These are phyloP conservation scores for Plantago coronopus DNA, from an alignment of 305 asterid species.

Conservation along the genomic window DNA sequence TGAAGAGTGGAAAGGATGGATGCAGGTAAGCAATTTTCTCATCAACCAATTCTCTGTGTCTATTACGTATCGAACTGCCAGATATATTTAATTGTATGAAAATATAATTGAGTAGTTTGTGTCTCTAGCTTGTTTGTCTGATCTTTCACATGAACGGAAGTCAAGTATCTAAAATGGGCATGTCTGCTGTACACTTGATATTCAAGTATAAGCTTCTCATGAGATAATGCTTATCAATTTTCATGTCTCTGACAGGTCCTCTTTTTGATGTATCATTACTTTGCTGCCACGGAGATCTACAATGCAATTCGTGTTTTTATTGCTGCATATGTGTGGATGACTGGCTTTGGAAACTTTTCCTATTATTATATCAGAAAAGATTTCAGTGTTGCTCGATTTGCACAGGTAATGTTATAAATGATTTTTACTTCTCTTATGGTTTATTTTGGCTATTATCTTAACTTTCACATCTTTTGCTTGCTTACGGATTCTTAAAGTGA, in stretches of 20 bases:
- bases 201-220: too few relatives aligned
- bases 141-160: conserved; percentile 1
- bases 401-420: conserved; percentile 60
- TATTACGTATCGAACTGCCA: conserved; percentile 11
- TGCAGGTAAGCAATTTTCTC: conserved; percentile 68
- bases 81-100: conserved; percentile 9
- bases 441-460: neutral
- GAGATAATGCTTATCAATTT: conserved; percentile 5
- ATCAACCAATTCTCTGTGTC: conserved; percentile 13
- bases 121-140: too few relatives aligned
- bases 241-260: conserved; percentile 56
- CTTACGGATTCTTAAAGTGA: conserved; percentile 17
- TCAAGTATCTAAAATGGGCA: neutral
- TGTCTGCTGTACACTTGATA: too few relatives aligned
- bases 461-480: conserved; percentile 10
- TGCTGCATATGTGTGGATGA: conserved; percentile 99
- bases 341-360: conserved; percentile 98
- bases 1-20: conserved; percentile 98
- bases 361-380: conserved; percentile 92
- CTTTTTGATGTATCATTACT: conserved; percentile 94
- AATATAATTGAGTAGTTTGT: neutral
- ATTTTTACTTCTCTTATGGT: conserved; percentile 4
- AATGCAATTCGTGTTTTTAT: conserved; percentile 93
- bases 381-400: conserved; percentile 87
- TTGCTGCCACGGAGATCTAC: conserved; percentile 94